Evolutionary conservation across 495 filamentous ascomycete species (phyloP), one percentile per base, ranked within the genome.

Genomic region (Evernia prunastri): DNA sequence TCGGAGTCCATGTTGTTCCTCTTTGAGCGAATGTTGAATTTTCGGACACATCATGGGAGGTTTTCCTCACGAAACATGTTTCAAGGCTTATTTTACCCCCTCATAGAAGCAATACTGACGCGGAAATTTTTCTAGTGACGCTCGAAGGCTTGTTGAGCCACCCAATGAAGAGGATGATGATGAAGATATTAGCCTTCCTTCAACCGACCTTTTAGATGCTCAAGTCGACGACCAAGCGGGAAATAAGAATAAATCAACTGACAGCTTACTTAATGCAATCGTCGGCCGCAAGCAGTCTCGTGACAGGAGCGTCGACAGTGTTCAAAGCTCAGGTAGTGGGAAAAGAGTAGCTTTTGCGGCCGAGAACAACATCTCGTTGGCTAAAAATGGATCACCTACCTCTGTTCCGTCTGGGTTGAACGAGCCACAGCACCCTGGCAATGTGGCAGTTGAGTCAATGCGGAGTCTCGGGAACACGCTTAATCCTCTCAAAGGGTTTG

Each of bases 401-500:
- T 62, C 51, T 20, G 35, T 56, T 18, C 59, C 47, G 45, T 15
- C 63, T 23, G 63, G 64, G 20, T 61, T 59, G 23, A 60, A 36
- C 31, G 53, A 49, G 40, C 33, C 29, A 43, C 47, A n/a, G 47
- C 27, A 58, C 29, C 80, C 83, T 20, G 68, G 75, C 18, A 82
- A 78, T 58, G 80, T 82, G 45, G 87, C 89, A 6, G 80, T 93
- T 1, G 91, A 94, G 67, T 89, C 87, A 2, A 86, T 95, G 83
- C 84, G 89, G n/a, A 90, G 84, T 67, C 82, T 96, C 39, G 87
- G 90, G 27, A 94, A 82, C 69, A 86, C 88, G 4, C 76, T 96
- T 17, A 96, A 96, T 66, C 92, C 92, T 0, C 84, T 97, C 67
- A 91, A 87, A 53, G 82, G 90, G 57, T 83, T 96, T 39, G 70